These are phyloP conservation scores for Solanum neorickii DNA, from an alignment of 257 asterid species.

Conservation along the genomic window DNA sequence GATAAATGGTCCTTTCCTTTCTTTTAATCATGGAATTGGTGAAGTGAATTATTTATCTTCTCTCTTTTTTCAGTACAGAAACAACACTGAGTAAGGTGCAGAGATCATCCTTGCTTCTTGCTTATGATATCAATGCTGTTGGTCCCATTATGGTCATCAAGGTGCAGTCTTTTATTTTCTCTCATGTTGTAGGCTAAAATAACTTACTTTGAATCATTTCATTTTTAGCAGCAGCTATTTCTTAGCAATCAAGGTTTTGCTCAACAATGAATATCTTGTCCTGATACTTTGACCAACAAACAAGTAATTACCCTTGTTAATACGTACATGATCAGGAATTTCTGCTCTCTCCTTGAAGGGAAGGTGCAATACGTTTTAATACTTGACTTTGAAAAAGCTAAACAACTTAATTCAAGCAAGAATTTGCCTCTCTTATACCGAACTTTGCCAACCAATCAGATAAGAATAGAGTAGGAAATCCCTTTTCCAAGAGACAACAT, in stretches of 20 bases:
- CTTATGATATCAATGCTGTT: slow-evolving; percentile 82
- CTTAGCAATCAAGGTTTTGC: background rate
- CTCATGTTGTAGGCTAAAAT: background rate
- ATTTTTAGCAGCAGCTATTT: background rate
- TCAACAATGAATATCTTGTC: background rate
- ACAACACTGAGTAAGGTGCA: slow-evolving; percentile 84
- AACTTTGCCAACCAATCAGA: background rate
- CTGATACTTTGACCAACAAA: background rate
- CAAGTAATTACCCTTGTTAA: background rate
- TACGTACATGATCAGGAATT: background rate
- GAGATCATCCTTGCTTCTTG: slow-evolving; percentile 63
- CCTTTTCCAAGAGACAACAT: background rate
- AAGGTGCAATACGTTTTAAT: background rate
- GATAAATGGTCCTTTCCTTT: background rate
- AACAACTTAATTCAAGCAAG: background rate
- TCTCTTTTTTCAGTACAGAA: slow-evolving; percentile 54
- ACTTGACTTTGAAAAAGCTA: background rate
- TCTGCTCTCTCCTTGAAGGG: background rate
- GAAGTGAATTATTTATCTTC: slow-evolving; percentile 10
- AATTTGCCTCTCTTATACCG: background rate
- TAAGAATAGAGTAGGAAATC: background rate
- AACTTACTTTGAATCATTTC: background rate
- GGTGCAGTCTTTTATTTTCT: slow-evolving; percentile 10
- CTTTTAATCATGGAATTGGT: background rate
- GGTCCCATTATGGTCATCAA: slow-evolving; percentile 81